Evolutionary conservation across 2,329 filamentous ascomycete species (phyloP).

Genomic region (Trichocomaceae sp.): DNA sequence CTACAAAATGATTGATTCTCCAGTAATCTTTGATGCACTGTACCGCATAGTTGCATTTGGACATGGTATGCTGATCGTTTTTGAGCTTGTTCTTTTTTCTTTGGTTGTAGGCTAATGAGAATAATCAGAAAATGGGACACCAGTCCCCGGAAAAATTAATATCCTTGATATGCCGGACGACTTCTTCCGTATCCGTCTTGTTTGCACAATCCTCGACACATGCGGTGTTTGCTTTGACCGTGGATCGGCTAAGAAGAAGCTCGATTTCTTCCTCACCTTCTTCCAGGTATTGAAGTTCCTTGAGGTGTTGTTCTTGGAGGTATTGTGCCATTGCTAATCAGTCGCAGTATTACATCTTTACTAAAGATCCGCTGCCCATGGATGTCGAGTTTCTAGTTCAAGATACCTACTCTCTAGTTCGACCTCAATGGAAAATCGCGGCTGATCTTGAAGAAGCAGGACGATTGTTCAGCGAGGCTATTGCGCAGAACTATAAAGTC

Average conservation of each 20-base stretch:
- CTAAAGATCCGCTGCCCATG: constrained; percentile 86
- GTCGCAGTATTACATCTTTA: constrained; percentile 82
- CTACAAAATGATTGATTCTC: constrained; percentile 92
- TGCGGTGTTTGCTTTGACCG: constrained; percentile 95
- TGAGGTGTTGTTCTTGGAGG: not conserved
- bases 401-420: constrained; percentile 75
- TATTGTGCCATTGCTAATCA: constrained; percentile 15
- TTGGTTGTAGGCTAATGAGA: not conserved
- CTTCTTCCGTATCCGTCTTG: constrained; percentile 88
- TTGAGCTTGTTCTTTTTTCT: not conserved
- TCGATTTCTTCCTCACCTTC: constrained; percentile 95
- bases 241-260: constrained; percentile 88
- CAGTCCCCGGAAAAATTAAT: constrained; percentile 68
- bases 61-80: constrained; percentile 51
- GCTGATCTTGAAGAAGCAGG: constrained; percentile 75
- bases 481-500: constrained; percentile 80
- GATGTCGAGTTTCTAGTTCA: constrained; percentile 96
- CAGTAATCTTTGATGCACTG: constrained; percentile 88
- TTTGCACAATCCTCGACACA: constrained; percentile 84
- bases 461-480: constrained; percentile 76
- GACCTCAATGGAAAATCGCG: constrained; percentile 88
- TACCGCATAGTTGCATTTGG: constrained; percentile 94
- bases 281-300: constrained; percentile 58
- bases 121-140: constrained; percentile 64
- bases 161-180: constrained; percentile 84